A percentile compares a stretch with the other conserved stretches of the same genome.
phyloP scores from a whole-genome alignment of 1,284 basidiomycete genomes.

The Vanrija humicola region DNA sequence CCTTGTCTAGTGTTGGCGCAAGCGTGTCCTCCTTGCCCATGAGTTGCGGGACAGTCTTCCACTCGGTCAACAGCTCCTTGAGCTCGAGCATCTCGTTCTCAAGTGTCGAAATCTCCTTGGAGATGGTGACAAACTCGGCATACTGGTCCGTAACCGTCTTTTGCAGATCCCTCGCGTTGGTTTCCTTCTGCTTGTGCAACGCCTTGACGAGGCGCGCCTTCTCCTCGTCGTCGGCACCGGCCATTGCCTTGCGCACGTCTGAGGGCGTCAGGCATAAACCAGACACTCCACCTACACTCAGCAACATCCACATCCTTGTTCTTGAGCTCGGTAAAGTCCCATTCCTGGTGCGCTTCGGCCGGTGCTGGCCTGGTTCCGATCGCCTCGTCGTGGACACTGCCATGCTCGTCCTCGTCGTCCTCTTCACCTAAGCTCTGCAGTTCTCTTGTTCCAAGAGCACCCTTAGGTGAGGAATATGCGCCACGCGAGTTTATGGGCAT shows the following conservation, averaged over 20 bases:
- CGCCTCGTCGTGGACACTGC: conserved; percentile 24
- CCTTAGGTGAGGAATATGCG: too few relatives aligned
- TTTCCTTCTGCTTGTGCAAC: conserved; percentile 36
- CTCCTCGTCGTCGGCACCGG: conserved; percentile 48
- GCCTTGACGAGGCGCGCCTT: conserved; percentile 45
- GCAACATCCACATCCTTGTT: conserved; percentile 75
- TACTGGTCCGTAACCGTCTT: conserved; percentile 57
- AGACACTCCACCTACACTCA: conserved; percentile 58
- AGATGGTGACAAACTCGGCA: conserved; percentile 91
- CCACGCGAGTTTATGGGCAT: too few relatives aligned
- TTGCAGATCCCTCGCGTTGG: conserved; percentile 38
- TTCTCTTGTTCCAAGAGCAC: too few relatives aligned
- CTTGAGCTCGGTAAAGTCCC: conserved; percentile 64
- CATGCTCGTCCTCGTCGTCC: conserved; percentile 8
- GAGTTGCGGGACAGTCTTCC: conserved; percentile 90
- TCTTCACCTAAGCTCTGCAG: neutral
- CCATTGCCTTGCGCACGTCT: conserved; percentile 28
- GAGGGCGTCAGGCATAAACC: neutral
- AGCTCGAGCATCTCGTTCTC: conserved; percentile 98
- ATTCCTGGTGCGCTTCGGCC: conserved; percentile 39
- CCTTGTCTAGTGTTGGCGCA: conserved; percentile 43
- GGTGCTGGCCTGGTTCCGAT: conserved; percentile 32
- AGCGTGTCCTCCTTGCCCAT: conserved; percentile 73
- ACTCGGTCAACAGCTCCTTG: conserved; percentile 88
- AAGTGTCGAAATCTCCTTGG: conserved; percentile 91